A percentile compares a stretch with the other conserved stretches of the same genome.
Conservation (phyloP, 129 eudicot species). For the Erigeron canadensis region DNA sequence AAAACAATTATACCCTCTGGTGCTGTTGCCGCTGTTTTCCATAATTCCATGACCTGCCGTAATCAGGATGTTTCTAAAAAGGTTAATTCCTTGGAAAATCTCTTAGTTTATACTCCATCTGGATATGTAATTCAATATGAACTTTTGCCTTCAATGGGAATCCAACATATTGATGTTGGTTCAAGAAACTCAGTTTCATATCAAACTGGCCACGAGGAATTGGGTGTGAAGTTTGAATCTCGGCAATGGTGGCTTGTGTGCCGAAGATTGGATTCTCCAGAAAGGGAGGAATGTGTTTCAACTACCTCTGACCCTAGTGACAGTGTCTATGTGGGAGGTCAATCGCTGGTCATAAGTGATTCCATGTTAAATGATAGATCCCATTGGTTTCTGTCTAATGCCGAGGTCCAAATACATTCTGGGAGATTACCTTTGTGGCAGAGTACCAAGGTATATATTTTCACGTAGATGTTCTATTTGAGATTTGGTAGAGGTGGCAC, state of each 20-base stretch:
- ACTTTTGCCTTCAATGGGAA: slow-evolving; percentile 39
- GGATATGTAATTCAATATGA: slow-evolving; percentile 54
- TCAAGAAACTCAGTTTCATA: slow-evolving; percentile 28
- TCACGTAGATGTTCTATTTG: background rate
- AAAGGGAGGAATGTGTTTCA: slow-evolving; percentile 44
- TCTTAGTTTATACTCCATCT: slow-evolving; percentile 53
- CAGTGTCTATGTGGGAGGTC: slow-evolving; percentile 17
- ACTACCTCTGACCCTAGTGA: background rate
- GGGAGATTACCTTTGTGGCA: slow-evolving; percentile 54
- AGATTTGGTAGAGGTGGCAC: background rate
- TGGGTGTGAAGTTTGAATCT: slow-evolving; percentile 38
- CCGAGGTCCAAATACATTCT: slow-evolving; percentile 45
- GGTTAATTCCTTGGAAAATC: slow-evolving; percentile 43
- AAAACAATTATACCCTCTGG: slow-evolving; percentile 45
- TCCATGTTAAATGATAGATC: slow-evolving; percentile 41
- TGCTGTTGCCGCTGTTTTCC: slow-evolving; percentile 51
- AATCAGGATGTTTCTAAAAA: slow-evolving; percentile 17
- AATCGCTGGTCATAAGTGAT: slow-evolving; percentile 31
- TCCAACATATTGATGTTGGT: slow-evolving; percentile 33
- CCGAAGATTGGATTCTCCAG: slow-evolving; percentile 46
- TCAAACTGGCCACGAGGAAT: slow-evolving; percentile 37
- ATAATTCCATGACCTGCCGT: slow-evolving; percentile 38
- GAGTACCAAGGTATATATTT: slow-evolving; percentile 48
- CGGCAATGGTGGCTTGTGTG: slow-evolving; percentile 65
- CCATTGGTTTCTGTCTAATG: slow-evolving; percentile 48